phyloP scores from a whole-genome alignment of 208 protist species.

The Acanthamoeba lenticulata region DNA sequence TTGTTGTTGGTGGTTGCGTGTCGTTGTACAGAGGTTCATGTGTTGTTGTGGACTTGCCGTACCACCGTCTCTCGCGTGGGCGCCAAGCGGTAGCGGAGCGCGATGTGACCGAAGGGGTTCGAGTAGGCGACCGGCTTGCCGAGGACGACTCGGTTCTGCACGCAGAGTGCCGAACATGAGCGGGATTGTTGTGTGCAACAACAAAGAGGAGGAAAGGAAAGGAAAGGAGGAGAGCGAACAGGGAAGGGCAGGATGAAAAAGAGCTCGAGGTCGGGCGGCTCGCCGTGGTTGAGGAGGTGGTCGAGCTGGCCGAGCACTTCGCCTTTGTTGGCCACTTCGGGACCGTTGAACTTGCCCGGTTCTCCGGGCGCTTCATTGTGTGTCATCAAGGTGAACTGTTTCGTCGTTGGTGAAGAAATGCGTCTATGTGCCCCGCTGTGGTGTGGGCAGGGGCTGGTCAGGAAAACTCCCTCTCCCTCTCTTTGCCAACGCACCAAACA shows the following conservation, averaged over 20 bases:
- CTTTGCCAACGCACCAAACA: no score
- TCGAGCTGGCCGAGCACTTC: background rate
- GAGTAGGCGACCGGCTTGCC: background rate
- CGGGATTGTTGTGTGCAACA: background rate
- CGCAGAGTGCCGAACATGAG: background rate
- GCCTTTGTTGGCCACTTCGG: background rate
- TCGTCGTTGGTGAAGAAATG: no score
- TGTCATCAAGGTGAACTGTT: no score
- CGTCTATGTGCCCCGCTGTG: no score
- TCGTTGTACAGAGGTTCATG: no score
- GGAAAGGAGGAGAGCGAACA: background rate
- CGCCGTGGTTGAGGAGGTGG: background rate
- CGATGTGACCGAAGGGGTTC: conserved; percentile 33
- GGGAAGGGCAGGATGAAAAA: conserved; percentile 30
- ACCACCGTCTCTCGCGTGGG: conserved; percentile 13
- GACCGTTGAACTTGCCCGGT: background rate
- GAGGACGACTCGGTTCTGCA: background rate
- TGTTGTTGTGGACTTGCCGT: no score
- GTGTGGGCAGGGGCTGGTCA: no score
- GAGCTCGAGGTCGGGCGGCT: conserved; percentile 45
- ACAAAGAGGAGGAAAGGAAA: background rate
- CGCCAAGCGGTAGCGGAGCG: background rate
- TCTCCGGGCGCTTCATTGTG: background rate
- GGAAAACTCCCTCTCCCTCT: no score
- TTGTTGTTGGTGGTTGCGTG: no score